Evolutionary conservation across 306 rosid genomes (phyloP).

Genomic region (Vicia sativa): DNA sequence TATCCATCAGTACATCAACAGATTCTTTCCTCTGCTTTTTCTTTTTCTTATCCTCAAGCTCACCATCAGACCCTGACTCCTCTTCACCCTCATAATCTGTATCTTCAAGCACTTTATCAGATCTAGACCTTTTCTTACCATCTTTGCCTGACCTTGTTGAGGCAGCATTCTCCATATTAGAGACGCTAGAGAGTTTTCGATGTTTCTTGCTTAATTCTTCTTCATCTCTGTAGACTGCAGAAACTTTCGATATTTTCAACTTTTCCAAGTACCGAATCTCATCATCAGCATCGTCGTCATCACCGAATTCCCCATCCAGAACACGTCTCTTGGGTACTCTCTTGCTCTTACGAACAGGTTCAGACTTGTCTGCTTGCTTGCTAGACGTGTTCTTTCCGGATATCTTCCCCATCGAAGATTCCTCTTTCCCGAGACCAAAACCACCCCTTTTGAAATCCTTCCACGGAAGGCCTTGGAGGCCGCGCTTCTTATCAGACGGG

Average conservation of each 20-base stretch:
- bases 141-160: constrained; percentile 45
- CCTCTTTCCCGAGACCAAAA: constrained; percentile 69
- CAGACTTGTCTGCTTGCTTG: constrained; percentile 64
- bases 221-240: constrained; percentile 64
- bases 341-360: constrained; percentile 82
- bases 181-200: constrained; percentile 74
- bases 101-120: constrained; percentile 45
- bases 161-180: constrained; percentile 60
- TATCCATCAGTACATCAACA: constrained; percentile 68
- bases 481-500: constrained; percentile 59
- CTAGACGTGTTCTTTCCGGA: constrained; percentile 54
- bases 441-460: constrained; percentile 80
- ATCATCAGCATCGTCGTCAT: constrained; percentile 71
- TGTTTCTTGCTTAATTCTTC: constrained; percentile 84
- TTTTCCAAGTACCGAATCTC: constrained; percentile 94
- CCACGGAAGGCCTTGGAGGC: constrained; percentile 92
- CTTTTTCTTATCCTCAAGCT: constrained; percentile 69
- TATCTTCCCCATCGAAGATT: constrained; percentile 57
- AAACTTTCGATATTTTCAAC: constrained; percentile 73
- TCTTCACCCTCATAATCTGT: constrained; percentile 67
- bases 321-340: constrained; percentile 79
- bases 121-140: constrained; percentile 45
- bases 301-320: constrained; percentile 70
- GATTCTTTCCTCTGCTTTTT: constrained; percentile 79
- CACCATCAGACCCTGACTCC: constrained; percentile 75